Percentiles rank a stretch among this genome's conserved stretches.
phyloP scores from a whole-genome alignment of 768 basidiomycete species.

The Pisolithus albus region DNA sequence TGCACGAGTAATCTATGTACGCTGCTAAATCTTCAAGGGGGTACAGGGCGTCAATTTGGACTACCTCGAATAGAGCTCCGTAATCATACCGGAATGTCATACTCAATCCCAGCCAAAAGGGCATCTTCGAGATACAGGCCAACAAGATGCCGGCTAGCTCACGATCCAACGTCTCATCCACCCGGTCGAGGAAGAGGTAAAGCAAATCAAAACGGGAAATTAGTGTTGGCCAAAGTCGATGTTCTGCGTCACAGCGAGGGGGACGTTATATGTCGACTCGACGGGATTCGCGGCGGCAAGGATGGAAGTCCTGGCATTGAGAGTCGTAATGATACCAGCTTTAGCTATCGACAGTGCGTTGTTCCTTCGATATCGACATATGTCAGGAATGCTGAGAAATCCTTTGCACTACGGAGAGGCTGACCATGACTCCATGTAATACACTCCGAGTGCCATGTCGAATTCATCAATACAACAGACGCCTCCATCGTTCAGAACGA shows the following conservation, averaged over 20 bases:
- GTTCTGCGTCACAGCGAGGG: constrained; percentile 88
- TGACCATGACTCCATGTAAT: constrained; percentile 96
- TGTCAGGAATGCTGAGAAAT: not conserved
- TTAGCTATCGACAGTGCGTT: constrained; percentile 99
- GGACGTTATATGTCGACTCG: constrained; percentile 88
- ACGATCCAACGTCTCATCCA: constrained; percentile 84
- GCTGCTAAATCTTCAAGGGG: constrained; percentile 86
- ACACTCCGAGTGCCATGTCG: constrained; percentile 95
- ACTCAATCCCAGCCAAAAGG: constrained; percentile 49
- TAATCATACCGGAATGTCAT: constrained; percentile 63
- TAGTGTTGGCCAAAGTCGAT: constrained; percentile 97
- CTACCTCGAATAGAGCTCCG: not conserved
- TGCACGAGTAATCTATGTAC: constrained; percentile 90
- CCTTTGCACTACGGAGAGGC: constrained; percentile 9
- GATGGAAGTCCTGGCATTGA: constrained; percentile 97
- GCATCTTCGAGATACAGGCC: constrained; percentile 89
- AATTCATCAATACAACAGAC: constrained; percentile 99
- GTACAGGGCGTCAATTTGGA: constrained; percentile 34
- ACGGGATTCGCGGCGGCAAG: constrained; percentile 97
- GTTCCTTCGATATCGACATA: constrained; percentile 57
- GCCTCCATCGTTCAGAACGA: constrained; percentile 92
- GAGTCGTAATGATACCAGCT: constrained; percentile 96
- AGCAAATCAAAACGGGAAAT: constrained; percentile 97
- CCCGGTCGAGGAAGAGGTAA: constrained; percentile 91
- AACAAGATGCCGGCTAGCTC: constrained; percentile 90